Base-by-base conservation (phyloP, 495 filamentous ascomycete genomes). In the Opeltia flavorubescens region DNA sequence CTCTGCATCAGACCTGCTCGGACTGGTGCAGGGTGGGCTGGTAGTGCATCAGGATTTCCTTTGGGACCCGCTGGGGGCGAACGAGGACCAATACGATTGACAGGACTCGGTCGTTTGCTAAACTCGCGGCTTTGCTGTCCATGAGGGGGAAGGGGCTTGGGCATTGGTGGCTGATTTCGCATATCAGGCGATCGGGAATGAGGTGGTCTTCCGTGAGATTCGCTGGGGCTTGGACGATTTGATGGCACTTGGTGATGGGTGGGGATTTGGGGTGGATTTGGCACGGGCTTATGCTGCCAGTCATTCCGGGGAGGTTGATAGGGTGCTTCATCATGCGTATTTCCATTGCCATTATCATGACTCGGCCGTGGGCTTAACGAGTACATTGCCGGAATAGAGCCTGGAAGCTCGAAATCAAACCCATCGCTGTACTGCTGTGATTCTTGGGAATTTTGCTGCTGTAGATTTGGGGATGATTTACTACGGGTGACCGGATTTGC, bases 1-100 rank as follows among this genome's bases (percentile, higher is more conserved):
- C 61, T 57, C 18, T 68, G 62, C 61, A 83, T 76, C 42, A 82
- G 70, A 12, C 89, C 91, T 3, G 84, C 77, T 17, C 89, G 76
- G 41, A 93, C 76, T 9, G 91, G 91, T 4, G 70, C 66, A 8
- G 89, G 87, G 58, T 95, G 91, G 26, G 76, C 70, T 13, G 86
- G 64, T 2, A 93, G 68, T n/a, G 66, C 66, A 59, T 87, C 81
- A 2, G 73, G 70, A 44, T 75, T 67, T 17, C 59, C 41, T 31
- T 53, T 55, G 27, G 39, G 50, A 40, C 47, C 69, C 48, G 49
- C 52, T 64, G 67, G 47, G 55, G 66, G 55, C 44, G 61, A 53
- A 55, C 59, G 29, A 30, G 51, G 52, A 26, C 43, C 33, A 38
- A 3, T 11, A 3, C 23, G 38, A 20, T 15, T 43, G 27, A 30